Percentiles rank a stretch among this genome's conserved stretches.
These are phyloP conservation scores for Cucumis cinereus DNA, from an alignment of 306 rosid species.

Conservation along the genomic window DNA sequence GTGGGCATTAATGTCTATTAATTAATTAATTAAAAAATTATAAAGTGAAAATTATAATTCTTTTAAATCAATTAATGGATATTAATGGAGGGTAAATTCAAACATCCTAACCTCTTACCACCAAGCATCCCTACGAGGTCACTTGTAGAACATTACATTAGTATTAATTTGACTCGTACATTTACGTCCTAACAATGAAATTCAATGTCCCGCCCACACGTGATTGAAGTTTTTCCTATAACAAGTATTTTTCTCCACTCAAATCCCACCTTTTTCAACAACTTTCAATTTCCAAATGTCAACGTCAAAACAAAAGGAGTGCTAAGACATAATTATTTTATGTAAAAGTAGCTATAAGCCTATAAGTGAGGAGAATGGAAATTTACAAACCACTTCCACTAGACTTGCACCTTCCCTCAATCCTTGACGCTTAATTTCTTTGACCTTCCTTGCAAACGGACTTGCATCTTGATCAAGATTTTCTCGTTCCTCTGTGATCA, in stretches of 20 bases:
- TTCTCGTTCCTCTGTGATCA: slow-evolving; percentile 82
- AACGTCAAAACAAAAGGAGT: not conserved
- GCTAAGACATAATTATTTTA: not conserved
- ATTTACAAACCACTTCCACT: slow-evolving; percentile 79
- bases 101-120: not conserved
- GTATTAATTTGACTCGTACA: not conserved
- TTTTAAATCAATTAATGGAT: no score
- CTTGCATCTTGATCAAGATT: slow-evolving; percentile 75
- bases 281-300: not conserved
- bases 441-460: slow-evolving; percentile 79
- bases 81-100: not conserved
- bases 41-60: no score
- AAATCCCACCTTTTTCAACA: not conserved
- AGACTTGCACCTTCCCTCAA: slow-evolving; percentile 91
- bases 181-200: not conserved
- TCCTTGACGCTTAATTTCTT: slow-evolving; percentile 80
- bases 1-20: no score
- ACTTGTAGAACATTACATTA: not conserved
- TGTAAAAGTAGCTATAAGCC: not conserved
- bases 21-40: no score
- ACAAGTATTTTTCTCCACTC: not conserved
- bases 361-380: not conserved
- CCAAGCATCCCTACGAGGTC: not conserved
- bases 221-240: not conserved
- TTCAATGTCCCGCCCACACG: not conserved